A percentile compares a stretch with the other conserved stretches of the same genome.
Conservation (phyloP, 129 eudicot species). For the Lactuca saligna region DNA sequence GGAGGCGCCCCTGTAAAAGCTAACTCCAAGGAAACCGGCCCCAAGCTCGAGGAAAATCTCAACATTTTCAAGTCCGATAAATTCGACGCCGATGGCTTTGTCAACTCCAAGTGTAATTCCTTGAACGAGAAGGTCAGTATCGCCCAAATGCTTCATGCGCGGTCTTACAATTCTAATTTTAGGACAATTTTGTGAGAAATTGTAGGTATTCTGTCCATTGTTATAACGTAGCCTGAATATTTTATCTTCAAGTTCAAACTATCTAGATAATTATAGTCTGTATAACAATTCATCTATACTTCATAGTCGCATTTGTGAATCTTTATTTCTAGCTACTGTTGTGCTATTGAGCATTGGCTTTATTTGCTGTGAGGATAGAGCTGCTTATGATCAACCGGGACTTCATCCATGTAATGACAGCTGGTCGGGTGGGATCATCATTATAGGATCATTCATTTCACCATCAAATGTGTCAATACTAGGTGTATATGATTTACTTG, state of each 20-base stretch:
- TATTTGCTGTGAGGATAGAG: slow-evolving; percentile 10
- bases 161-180: slow-evolving; percentile 7
- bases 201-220: slow-evolving; percentile 9
- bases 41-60: slow-evolving; percentile 84
- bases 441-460: slow-evolving; percentile 6
- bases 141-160: neutral
- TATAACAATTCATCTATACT: neutral
- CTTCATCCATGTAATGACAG: neutral
- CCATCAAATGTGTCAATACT: neutral
- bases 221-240: slow-evolving; percentile 3
- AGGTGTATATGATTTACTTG: slow-evolving; percentile 5
- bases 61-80: slow-evolving; percentile 81
- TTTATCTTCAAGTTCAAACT: neutral
- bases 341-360: slow-evolving; percentile 2
- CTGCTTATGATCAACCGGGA: neutral
- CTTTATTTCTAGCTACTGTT: slow-evolving; percentile 4
- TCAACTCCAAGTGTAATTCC: slow-evolving; percentile 86
- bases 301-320: slow-evolving; percentile 3
- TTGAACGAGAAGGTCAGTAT: slow-evolving; percentile 74
- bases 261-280: neutral
- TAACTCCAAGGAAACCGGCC: slow-evolving; percentile 46
- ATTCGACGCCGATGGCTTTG: slow-evolving; percentile 81
- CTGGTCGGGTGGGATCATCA: slow-evolving; percentile 1
- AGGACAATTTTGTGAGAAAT: neutral
- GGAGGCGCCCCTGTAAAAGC: slow-evolving; percentile 52